phyloP scores from a whole-genome alignment of 169 alveolate species.

The Perkinsus olseni region DNA sequence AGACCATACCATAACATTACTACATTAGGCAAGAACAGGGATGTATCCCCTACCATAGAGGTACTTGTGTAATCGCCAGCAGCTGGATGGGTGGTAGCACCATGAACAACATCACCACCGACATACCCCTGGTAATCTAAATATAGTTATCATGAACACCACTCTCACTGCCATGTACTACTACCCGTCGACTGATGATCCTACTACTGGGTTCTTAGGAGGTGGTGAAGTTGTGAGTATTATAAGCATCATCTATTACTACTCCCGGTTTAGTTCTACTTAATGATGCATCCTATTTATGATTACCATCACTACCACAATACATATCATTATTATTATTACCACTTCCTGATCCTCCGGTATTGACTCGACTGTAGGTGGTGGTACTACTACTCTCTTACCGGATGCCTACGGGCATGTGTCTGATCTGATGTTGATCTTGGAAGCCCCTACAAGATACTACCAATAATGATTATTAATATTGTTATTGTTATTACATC shows the following conservation, averaged over 20 bases:
- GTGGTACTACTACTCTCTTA: background rate
- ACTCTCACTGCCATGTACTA: no score
- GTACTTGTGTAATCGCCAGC: no score
- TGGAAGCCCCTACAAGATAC: background rate
- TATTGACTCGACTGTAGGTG: background rate
- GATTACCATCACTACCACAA: no score
- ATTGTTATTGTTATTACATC: background rate
- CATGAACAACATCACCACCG: no score
- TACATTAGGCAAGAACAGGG: no score
- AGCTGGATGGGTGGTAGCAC: no score
- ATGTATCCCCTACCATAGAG: no score
- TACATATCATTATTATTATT: no score
- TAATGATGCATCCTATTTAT: no score
- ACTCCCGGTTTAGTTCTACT: background rate
- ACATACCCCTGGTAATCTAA: no score
- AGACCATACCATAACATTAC: background rate
- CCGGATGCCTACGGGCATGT: background rate
- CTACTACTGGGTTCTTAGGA: background rate
- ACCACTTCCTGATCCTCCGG: background rate
- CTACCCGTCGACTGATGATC: background rate
- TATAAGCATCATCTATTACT: background rate
- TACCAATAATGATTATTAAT: no score
- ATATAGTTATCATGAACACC: no score
- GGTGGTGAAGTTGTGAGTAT: background rate
- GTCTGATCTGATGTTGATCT: background rate